Evolutionary conservation across 768 basidiomycete species (phyloP), one percentile per base, ranked within the genome.

Genomic region (Hygrophorus russula): DNA sequence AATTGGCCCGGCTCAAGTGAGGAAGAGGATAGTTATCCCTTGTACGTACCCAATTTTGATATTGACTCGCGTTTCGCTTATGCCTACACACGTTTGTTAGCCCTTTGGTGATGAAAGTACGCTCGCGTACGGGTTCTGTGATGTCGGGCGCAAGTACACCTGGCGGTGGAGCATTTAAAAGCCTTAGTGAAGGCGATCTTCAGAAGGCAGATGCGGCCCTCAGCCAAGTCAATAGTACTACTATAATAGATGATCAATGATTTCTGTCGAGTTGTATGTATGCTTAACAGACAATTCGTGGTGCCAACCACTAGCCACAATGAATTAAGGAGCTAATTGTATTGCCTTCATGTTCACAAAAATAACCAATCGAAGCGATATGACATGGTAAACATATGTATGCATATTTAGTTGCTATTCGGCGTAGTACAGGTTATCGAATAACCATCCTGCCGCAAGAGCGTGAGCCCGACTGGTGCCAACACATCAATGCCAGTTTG

Each of bases 1-100:
- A 68, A 68, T 43, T 85, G 80, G 80, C 71, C 74, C 2, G 57
- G 62, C 12, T 41, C 65, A 41, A 65, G 73, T 19, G 82, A 85
- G 10, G 90, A 91, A 42, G 92, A 96, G 30, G 92, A 94, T 50
- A 76, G 77, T 27, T 93, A 89, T 67, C 88, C 86, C 1, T 88
- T 89, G 87, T 89, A 54, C 39, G 85, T 75, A 48, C 31, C 47
- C 51, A 51, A 31, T 44, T 36, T 24, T 41, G 18, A 33, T 41
- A 9, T 42, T 7, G 9, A 41, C 9, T 42, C 13, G 41, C 34
- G 45, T 39, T 40, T 20, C 33, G 47, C 33, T 52, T 45, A 45
- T 30, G 39, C 37, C 47, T 53, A 32, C 51, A 44, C 12, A 33
- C 39, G 31, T 45, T 28, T 47, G 42, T 3, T 52, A 89, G 86